A percentile compares a stretch with the other conserved stretches of the same genome.
Conservation (phyloP, 306 rosid species). For the Pyrus betulifolia region DNA sequence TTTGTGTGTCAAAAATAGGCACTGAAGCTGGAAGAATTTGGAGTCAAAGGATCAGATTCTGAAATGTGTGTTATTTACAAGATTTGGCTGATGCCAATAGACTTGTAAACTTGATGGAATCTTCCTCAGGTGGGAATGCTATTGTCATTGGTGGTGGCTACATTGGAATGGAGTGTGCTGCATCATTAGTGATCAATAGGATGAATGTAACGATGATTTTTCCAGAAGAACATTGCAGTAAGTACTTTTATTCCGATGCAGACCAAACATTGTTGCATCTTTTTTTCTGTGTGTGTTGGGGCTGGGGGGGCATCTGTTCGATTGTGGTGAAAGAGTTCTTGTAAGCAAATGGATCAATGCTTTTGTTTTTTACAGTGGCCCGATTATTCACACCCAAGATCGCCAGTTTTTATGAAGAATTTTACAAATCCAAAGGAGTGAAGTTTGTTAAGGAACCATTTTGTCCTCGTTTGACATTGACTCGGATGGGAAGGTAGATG, state of each 20-base stretch:
- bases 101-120: constrained; percentile 51
- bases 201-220: constrained; percentile 86
- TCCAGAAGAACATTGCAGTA: constrained; percentile 98
- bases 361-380: constrained; percentile 59
- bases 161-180: constrained; percentile 98
- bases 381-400: constrained; percentile 90
- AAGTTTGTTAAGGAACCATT: constrained; percentile 78
- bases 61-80: constrained; percentile 86
- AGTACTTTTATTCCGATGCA: constrained; percentile 20
- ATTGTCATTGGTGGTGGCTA: constrained; percentile 97
- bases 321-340: background rate
- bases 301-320: too few relatives aligned
- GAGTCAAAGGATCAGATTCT: constrained; percentile 89
- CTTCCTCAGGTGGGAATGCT: constrained; percentile 76
- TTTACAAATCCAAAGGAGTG: constrained; percentile 77
- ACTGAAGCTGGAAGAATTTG: constrained; percentile 92
- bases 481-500: constrained; percentile 61
- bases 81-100: constrained; percentile 77
- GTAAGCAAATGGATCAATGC: background rate
- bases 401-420: constrained; percentile 80
- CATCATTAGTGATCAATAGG: constrained; percentile 87
- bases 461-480: constrained; percentile 80
- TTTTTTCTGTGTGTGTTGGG: too few relatives aligned
- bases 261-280: background rate
- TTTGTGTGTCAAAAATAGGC: constrained; percentile 40